A percentile compares a stretch with the other conserved stretches of the same genome.
Conservation (phyloP, 2,329 filamentous ascomycete species). For the Trichoderma lentiforme region DNA sequence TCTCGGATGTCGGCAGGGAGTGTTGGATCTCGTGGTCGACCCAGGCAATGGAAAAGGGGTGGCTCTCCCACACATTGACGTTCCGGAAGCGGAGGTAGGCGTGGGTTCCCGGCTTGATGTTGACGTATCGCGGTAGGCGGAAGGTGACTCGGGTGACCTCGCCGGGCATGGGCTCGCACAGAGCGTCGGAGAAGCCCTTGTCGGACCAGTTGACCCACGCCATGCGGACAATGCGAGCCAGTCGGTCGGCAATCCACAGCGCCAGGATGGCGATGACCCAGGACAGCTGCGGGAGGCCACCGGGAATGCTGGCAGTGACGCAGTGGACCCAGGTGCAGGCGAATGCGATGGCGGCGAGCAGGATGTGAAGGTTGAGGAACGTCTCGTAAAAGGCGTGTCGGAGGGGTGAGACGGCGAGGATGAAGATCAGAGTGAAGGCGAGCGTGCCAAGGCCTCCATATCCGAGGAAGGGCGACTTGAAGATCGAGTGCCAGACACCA, state of each 20-base stretch:
- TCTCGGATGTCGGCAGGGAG: constrained; percentile 40
- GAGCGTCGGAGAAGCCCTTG: constrained; percentile 59
- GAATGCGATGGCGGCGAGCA: constrained; percentile 66
- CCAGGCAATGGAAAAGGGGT: constrained; percentile 79
- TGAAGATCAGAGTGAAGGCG: constrained; percentile 61
- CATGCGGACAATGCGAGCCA: constrained; percentile 60
- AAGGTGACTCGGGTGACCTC: constrained; percentile 69
- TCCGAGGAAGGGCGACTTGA: constrained; percentile 60
- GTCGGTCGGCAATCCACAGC: constrained; percentile 74
- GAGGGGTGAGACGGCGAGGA: constrained; percentile 73
- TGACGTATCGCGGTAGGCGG: constrained; percentile 62
- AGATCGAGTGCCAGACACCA: constrained; percentile 54
- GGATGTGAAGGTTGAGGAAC: constrained; percentile 83
- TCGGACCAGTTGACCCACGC: constrained; percentile 64
- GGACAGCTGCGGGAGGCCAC: constrained; percentile 66
- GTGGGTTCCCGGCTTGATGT: constrained; percentile 67
- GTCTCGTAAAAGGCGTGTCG: constrained; percentile 97
- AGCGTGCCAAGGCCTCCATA: constrained; percentile 61
- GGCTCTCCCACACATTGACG: constrained; percentile 66
- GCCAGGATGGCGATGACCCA: constrained; percentile 72
- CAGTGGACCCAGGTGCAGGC: constrained; percentile 77
- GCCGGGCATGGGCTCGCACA: constrained; percentile 65
- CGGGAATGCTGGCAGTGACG: constrained; percentile 59
- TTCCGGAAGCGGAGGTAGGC: constrained; percentile 69
- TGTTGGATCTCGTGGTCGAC: constrained; percentile 52